Base-by-base conservation (phyloP, 2,329 filamentous ascomycete genomes). In the Fusarium pseudonygamai region DNA sequence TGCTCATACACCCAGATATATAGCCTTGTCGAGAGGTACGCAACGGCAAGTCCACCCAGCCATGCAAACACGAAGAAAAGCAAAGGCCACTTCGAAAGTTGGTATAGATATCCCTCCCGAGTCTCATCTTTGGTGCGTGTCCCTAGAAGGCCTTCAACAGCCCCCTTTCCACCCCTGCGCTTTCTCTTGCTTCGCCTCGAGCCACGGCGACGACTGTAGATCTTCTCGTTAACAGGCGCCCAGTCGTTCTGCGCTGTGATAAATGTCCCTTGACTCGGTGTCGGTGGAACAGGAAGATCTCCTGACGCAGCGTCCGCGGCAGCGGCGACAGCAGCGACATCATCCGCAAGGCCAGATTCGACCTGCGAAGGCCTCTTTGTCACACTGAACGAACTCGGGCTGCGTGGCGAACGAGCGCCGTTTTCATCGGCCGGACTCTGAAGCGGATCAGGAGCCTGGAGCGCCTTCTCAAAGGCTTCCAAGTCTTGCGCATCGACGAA, bases 1-100 rank as follows among this genome's bases (percentile, higher is more conserved):
- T 97, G 93, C 82, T 99, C 96, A 84, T 98, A 99, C 3, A 93
- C 83, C 83, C 92, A 95, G 74, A 99, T 96, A 84, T 99, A 99
- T 69, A 95, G 83, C 45, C 96, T 87, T 14, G 95, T 98, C 58
- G 93, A 84, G 36, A 96, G 84, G 82, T 99, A 99, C 22, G 90
- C 87, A 39, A 83, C 59, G 60, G 91, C 90, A 28, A 98, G 86
- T 20, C 93, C 90, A 2, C 89, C 79, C 55, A 99, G 89, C 95
- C 95, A 98, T 16, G 91, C 89, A 52, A 92, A 87, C 6, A 97
- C 94, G 45, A 93, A 88, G 39, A 95, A 82, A 39, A 99, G 86
- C 74, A 99, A 88, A 5, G 96, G 96, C 93, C 95, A 98, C 82
- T 98, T 98, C 58, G 97, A 86, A 49, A 99, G 81, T 4, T 89